Conservation (phyloP, 148 eudicot genomes). For the Fagopyrum esculentum region DNA sequence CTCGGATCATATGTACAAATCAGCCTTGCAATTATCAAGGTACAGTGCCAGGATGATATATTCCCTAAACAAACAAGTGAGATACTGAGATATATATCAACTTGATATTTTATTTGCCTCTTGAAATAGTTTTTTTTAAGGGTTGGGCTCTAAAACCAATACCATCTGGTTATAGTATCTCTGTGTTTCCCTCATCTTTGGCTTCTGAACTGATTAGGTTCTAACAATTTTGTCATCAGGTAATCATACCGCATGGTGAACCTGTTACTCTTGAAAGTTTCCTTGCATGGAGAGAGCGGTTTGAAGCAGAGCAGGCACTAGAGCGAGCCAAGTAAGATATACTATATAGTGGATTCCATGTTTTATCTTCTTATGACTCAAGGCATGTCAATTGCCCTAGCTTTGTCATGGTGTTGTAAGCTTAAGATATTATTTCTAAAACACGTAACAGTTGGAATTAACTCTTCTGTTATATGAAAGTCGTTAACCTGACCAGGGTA, state of each 20-base stretch:
- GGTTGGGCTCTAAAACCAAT: not conserved
- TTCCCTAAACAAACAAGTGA: not conserved
- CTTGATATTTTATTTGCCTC: not conserved
- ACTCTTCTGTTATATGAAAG: not conserved
- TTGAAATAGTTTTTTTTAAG: not conserved
- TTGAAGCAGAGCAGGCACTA: conserved; percentile 93
- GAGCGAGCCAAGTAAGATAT: conserved; percentile 91
- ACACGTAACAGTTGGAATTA: not conserved
- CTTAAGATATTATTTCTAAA: not conserved
- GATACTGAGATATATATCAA: too few relatives aligned
- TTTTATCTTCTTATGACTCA: not conserved
- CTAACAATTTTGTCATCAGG: conserved; percentile 28
- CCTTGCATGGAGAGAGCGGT: conserved; percentile 93
- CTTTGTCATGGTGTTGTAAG: not conserved
- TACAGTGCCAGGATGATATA: not conserved
- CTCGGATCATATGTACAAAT: not conserved
- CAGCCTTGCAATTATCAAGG: not conserved
- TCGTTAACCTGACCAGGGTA: not conserved
- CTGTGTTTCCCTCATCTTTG: not conserved
- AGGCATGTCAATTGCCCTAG: not conserved
- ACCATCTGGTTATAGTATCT: not conserved
- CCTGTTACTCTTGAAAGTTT: conserved; percentile 91
- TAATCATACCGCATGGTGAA: conserved; percentile 95
- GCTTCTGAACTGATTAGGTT: not conserved
- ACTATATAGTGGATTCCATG: not conserved